Evolutionary conservation across 2,329 filamentous ascomycete species (phyloP), one percentile per base, ranked within the genome.

Genomic region (Lizonia empirigonia): DNA sequence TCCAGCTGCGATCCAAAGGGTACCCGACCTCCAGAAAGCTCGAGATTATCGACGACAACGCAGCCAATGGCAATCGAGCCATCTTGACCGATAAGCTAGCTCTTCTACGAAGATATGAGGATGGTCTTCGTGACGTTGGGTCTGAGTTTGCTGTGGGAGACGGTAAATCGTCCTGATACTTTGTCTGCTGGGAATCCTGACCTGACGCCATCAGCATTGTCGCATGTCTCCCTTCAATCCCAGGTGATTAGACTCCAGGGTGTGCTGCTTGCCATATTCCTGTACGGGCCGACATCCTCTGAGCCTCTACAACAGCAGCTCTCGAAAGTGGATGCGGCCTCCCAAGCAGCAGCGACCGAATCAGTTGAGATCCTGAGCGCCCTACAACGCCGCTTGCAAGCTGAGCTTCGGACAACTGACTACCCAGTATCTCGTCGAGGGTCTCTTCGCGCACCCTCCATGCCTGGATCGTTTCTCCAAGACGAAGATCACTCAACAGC

Each of bases 161-260:
- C 57, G 64, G 70, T 71, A 66, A 41, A 59, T 36, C 13, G 12
- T 18, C 2, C 6, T 1, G 4, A 34, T 20, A 18, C n/a, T 13
- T n/a, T 8, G 12, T 19, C 10, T 26, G 16, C 10, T 15, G 5
- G 9, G 16, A 19, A 20, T 5, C n/a, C 4, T 38, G 10, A 45
- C 18, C 30, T 40, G 6, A 44, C 8, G 2, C n/a, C 22, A 6
- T 22, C 29, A 73, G 70, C 68, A 7, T 50, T 64, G 24, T 62
- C 69, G 13, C 66, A 72, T 42, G 63, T 63, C 9, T 67, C 57
- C 4, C 60, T 73, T 9, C 70, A 72, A 40, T 64, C 66, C 4
- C 65, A 72, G 30, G 70, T 73, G 33, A 73, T 73, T n/a, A 59
- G 56, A 7, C 60, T 73, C 1, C 70, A 73, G 45, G 65, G 59